Base-by-base conservation (phyloP, 257 asterid species). In the Solanum stenotomum region DNA sequence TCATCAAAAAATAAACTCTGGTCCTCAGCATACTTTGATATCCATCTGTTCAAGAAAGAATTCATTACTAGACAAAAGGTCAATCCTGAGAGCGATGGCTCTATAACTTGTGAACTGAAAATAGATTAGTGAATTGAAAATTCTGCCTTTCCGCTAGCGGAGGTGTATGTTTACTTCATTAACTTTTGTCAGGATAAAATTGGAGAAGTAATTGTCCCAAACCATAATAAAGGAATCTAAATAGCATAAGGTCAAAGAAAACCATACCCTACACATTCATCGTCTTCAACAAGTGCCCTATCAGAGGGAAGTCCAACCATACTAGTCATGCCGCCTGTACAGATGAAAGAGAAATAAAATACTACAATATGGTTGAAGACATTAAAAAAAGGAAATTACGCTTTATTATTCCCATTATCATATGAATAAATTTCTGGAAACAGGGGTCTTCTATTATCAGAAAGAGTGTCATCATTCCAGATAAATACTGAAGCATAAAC, bases 241-340 rank as follows among this genome's bases (percentile, higher is more conserved):
- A 44, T 79, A 79, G 11, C 67, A 33, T 34, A 81, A 33, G 37
- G 86, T 76, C 71, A 74, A 27, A 27, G 29, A 81, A 72, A 40
- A 49, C 27, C 27, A 44, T 91, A 95, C 98, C 94, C 92, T 63
- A 84, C 38, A 92, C 99, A 95, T 87, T 95, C 98, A 23, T 93
- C 95, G 72, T 96, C 99, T 71, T 95, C 97, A 79, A 90, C 92
- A 44, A 95, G 97, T 84, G 98, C 97, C 27, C 94, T 96, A 90
- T 95, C 99, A 46, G 98, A 96, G 86, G 98, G 98, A 86, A 96
- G 98, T 89, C 99, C 99, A 89, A 95, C 88, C 98, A 96, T 95
- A 86, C 94, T 89, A 79, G 97, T 89, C 98, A 95, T 95, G 72
- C 98, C 94, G 68, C 86, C 98, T 94, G 87, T 83, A 83, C 34